Base-by-base conservation (phyloP, 257 asterid species). In the Lycium barbarum region DNA sequence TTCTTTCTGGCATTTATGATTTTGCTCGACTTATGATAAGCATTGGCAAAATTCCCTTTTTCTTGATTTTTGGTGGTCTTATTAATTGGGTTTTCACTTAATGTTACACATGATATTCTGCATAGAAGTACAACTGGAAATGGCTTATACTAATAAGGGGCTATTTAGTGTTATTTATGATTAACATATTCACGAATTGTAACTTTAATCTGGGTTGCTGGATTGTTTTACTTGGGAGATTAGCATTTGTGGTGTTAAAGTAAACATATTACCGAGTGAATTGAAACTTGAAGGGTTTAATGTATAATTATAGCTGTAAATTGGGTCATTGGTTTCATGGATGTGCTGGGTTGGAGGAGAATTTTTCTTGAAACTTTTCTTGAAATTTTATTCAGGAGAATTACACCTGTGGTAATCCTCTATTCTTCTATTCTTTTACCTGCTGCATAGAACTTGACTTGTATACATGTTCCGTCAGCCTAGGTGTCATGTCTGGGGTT, bases 401-500 rank as follows among this genome's bases (percentile, higher is more conserved):
- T 26, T 0, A 26, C 22, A 43, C 81, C 62, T 22, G 43, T 76
- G 26, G 22, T 5, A 22, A 76, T 76, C 63, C 22, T n/a, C 8
- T 49, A 51, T 51, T 13, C n/a, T 22, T n/a, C 8, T 49, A 51
- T 51, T 13, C n/a, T 22, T 22, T 49, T 51, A 76, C 45, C 22
- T 14, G 58, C 47, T 51, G 45, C n/a, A 26, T 76, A 51, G 51
- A 76, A 13, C 38, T 76, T 76, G 81, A 76, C 63, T 51, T 49
- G 63, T 26, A 26, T 26, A 13, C 81, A 22, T 76, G n/a, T 70
- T 45, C 85, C 84, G 40, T 85, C 84, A 82, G 79, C 61, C 9
- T 62, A 89, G 83, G 57, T 57, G 61, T 72, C 83, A 36, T 9
- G 62, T 61, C 15, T 14, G 83, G 84, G 86, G 83, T 78, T 80